Percentiles rank a stretch among this genome's conserved stretches.
Conservation (phyloP, 2,329 filamentous ascomycete species). For the Colletotrichum sp. region DNA sequence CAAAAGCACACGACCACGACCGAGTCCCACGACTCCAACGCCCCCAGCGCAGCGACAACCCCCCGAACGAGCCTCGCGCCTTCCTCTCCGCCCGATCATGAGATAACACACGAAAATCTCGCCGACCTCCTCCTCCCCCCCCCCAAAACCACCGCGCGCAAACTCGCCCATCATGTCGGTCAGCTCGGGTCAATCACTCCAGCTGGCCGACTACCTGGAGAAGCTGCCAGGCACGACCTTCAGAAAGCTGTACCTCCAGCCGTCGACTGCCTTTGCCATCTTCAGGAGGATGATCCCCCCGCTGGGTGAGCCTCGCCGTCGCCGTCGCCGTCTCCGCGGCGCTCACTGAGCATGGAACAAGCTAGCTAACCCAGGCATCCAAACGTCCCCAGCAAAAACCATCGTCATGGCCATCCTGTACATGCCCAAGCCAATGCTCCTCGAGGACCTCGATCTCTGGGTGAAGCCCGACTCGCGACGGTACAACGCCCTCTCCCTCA, state of each 20-base stretch:
- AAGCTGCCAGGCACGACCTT: slow-evolving; percentile 89
- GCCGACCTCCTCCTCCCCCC: background rate
- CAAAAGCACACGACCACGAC: background rate
- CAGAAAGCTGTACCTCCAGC: slow-evolving; percentile 91
- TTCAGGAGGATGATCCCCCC: slow-evolving; percentile 97
- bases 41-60: background rate
- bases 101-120: background rate
- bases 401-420: slow-evolving; percentile 97
- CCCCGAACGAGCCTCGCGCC: background rate
- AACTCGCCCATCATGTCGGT: slow-evolving; percentile 46
- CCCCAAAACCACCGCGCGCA: background rate
- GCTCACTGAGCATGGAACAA: background rate
- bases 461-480: slow-evolving; percentile 69
- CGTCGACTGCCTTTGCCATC: slow-evolving; percentile 92
- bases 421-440: slow-evolving; percentile 78
- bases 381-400: slow-evolving; percentile 73
- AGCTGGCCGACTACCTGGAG: slow-evolving; percentile 90
- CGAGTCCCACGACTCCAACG: background rate
- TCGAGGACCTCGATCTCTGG: slow-evolving; percentile 86
- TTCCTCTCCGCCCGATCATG: background rate
- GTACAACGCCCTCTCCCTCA: slow-evolving; percentile 19
- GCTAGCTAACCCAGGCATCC: background rate
- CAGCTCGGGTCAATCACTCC: slow-evolving; percentile 54
- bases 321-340: background rate
- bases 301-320: slow-evolving; percentile 63